phyloP scores from a whole-genome alignment of 2,329 filamentous ascomycete genomes.

The Sporothrix pallida region DNA sequence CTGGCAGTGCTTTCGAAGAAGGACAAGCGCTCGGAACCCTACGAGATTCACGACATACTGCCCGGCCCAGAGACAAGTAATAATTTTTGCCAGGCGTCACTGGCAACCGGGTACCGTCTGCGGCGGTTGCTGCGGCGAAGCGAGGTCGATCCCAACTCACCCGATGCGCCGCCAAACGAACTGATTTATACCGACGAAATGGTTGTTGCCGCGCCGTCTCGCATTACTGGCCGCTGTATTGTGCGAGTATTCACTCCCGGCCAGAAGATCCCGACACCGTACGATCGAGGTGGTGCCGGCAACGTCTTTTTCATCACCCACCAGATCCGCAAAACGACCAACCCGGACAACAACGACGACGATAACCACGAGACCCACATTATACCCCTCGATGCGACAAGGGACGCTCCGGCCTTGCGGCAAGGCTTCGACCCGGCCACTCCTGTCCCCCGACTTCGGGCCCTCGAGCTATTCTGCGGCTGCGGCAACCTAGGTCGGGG shows the following conservation, averaged over 20 bases:
- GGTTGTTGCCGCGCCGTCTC: conserved; percentile 42
- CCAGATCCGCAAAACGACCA: not conserved
- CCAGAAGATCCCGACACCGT: conserved; percentile 64
- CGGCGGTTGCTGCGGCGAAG: conserved; percentile 60
- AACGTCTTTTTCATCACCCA: conserved; percentile 69
- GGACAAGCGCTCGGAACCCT: conserved; percentile 60
- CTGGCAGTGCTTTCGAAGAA: conserved; percentile 50
- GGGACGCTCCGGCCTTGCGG: conserved; percentile 45
- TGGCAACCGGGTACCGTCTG: conserved; percentile 48
- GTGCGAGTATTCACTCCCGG: conserved; percentile 59
- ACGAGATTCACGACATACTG: conserved; percentile 57
- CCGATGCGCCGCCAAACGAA: conserved; percentile 57
- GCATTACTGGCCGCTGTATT: conserved; percentile 62
- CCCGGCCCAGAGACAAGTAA: conserved; percentile 36
- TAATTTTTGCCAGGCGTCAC: not conserved
- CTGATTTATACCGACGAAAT: conserved; percentile 61
- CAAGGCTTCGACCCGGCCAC: conserved; percentile 61
- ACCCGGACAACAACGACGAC: not conserved
- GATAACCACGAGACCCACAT: not conserved
- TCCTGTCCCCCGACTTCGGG: conserved; percentile 53
- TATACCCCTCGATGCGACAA: not conserved
- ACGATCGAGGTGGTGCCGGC: conserved; percentile 67
- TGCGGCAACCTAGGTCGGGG: conserved; percentile 79
- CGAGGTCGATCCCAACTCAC: conserved; percentile 46
- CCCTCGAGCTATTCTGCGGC: conserved; percentile 77